Conservation (phyloP, 495 filamentous ascomycete species). For the Lasiosphaeria miniovina region DNA sequence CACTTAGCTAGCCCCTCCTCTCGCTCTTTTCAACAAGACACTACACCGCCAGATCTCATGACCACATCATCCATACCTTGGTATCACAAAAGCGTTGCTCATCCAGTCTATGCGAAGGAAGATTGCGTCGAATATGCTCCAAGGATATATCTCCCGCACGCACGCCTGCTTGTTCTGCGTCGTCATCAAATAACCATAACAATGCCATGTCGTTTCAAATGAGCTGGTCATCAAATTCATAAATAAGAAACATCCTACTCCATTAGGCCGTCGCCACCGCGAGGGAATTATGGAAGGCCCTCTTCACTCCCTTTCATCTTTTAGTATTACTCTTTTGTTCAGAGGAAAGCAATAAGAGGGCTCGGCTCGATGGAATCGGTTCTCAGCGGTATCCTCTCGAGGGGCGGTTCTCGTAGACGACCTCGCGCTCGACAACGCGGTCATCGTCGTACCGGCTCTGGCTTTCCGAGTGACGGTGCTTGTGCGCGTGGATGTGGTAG, state of each 20-base stretch:
- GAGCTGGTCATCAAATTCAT: neutral
- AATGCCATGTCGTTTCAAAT: slow-evolving; percentile 1
- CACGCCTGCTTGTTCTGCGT: neutral
- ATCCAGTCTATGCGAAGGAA: no score
- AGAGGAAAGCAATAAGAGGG: neutral
- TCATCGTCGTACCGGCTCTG: slow-evolving; percentile 51
- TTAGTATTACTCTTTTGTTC: neutral
- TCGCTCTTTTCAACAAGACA: no score
- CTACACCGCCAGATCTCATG: no score
- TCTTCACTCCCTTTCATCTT: neutral
- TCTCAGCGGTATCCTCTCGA: slow-evolving; percentile 29
- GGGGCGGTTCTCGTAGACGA: slow-evolving; percentile 49
- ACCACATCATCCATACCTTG: no score
- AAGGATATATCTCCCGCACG: no score
- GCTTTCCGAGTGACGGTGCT: slow-evolving; percentile 31
- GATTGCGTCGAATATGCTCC: no score
- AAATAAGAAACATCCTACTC: slow-evolving; percentile 6
- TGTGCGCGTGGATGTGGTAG: slow-evolving; percentile 22
- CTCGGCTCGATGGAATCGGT: neutral
- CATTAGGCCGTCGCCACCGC: no score
- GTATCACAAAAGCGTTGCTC: no score
- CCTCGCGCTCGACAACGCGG: slow-evolving; percentile 56
- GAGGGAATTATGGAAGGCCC: neutral
- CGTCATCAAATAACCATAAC: slow-evolving; percentile 14
- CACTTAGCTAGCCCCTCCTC: no score